These are phyloP conservation scores for Fraxinus sp. DNA, from an alignment of 305 asterid genomes.

Conservation along the genomic window DNA sequence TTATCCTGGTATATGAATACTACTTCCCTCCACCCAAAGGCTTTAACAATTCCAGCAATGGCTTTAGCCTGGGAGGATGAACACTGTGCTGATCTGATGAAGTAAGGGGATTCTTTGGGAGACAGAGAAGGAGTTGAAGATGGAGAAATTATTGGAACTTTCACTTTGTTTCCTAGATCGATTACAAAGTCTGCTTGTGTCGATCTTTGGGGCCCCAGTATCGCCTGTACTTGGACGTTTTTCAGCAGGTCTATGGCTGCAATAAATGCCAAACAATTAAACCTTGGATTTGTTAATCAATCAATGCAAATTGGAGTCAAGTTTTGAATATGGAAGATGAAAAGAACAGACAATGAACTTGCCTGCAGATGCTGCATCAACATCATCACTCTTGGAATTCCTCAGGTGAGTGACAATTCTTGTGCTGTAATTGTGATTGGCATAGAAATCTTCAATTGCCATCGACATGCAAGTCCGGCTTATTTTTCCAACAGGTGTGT, in stretches of 20 bases:
- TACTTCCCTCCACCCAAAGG: not conserved
- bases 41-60: not conserved
- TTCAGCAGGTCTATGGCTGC: conserved; percentile 1
- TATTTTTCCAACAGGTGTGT: not conserved
- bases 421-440: not conserved
- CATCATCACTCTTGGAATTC: not conserved
- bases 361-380: not conserved
- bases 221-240: not conserved
- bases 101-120: not conserved
- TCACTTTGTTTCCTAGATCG: not conserved
- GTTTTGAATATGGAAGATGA: not conserved
- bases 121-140: not conserved
- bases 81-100: not conserved
- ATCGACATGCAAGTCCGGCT: not conserved
- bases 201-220: not conserved
- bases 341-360: not conserved
- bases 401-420: conserved; percentile 2
- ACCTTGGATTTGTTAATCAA: not conserved
- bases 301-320: not conserved
- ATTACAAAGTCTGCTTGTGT: not conserved
- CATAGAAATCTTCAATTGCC: conserved; percentile 1
- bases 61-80: not conserved
- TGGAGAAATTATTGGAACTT: not conserved
- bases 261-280: not conserved
- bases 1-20: not conserved